A percentile compares a stretch with the other conserved stretches of the same genome.
phyloP scores from a whole-genome alignment of 1,139 yeast species.

The Protomyces inundatus region DNA sequence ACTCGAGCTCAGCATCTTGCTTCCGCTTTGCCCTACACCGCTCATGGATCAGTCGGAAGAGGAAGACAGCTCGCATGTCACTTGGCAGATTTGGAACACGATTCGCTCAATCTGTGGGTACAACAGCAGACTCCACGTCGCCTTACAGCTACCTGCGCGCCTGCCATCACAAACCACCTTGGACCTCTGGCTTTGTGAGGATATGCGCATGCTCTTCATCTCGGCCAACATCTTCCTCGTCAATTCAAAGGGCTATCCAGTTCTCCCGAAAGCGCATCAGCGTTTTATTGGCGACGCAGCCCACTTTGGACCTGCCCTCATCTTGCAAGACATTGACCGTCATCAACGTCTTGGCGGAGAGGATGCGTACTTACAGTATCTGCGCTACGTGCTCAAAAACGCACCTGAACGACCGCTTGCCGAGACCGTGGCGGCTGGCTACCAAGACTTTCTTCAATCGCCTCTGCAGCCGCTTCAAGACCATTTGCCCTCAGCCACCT shows the following conservation, averaged over 20 bases:
- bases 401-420: constrained; percentile 38
- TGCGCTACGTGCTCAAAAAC: constrained; percentile 48
- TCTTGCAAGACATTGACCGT: constrained; percentile 38
- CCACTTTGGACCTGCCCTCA: constrained; percentile 37
- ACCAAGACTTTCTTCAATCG: constrained; percentile 45
- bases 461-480: constrained; percentile 70
- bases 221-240: constrained; percentile 52
- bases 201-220: constrained; percentile 52
- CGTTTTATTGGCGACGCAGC: constrained; percentile 36
- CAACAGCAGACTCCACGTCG: constrained; percentile 49
- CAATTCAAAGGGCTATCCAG: constrained; percentile 58
- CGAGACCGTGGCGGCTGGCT: constrained; percentile 40
- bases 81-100: constrained; percentile 70
- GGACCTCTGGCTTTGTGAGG: constrained; percentile 61
- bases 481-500: constrained; percentile 55
- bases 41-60: constrained; percentile 5
- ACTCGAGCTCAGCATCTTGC: constrained; percentile 17
- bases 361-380: constrained; percentile 48
- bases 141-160: constrained; percentile 52
- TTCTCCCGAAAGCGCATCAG: constrained; percentile 54
- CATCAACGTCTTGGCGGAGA: constrained; percentile 41
- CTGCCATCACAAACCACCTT: constrained; percentile 48
- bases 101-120: constrained; percentile 52
- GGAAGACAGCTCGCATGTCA: constrained; percentile 46
- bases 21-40: constrained; percentile 11